Base-by-base conservation (phyloP, 2,329 filamentous ascomycete species). In the Fonsecaea monophora region DNA sequence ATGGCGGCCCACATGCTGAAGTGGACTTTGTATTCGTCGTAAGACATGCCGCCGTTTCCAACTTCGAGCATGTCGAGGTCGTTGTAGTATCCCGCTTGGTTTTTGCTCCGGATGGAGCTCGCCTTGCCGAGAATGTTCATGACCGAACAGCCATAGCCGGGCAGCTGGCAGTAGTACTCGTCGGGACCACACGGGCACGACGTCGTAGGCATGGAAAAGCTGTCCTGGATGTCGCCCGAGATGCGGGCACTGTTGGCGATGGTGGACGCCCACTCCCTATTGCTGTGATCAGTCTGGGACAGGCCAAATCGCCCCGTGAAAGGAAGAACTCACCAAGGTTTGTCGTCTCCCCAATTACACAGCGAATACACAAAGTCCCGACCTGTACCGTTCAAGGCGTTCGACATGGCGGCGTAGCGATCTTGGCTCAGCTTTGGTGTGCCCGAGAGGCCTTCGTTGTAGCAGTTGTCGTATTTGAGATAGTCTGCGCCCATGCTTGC, bases 401-500 rank as follows among this genome's bases (percentile, higher is more conserved):
- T 73, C 15, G 79, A 79, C 79, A 84, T 84, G 35, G 75, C 76
- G 34, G 82, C 78, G 73, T 84, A 85, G 30, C 82, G 79, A 57
- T 81, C 77, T 68, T 78, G 82, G 3, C 80, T 81, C 40, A 83
- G 73, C 65, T 81, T 76, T 0, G 81, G 78, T 1, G 78, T 83
- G 12, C 84, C 82, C 18, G 80, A 81, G 63, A 84, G 80, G 7
- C 84, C 84, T 67, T 82, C 77, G 68, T 86, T 85, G 73, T 80
- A 85, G 76, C 85, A 87, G 72, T 86, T 86, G 74, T 86, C 84
- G 70, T 86, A 86, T 72, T 71, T 70, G 21, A 69, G 50, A 60
- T 76, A 78, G 66, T 80, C 81, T 37, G 85, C 81, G 1, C 81
- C 84, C 82, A 83, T 85, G 15, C 74, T 75, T 0, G 85, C 84